A percentile compares a stretch with the other conserved stretches of the same genome.
Conservation (phyloP, 768 basidiomycete species). For the Pleurotus cornucopiae region DNA sequence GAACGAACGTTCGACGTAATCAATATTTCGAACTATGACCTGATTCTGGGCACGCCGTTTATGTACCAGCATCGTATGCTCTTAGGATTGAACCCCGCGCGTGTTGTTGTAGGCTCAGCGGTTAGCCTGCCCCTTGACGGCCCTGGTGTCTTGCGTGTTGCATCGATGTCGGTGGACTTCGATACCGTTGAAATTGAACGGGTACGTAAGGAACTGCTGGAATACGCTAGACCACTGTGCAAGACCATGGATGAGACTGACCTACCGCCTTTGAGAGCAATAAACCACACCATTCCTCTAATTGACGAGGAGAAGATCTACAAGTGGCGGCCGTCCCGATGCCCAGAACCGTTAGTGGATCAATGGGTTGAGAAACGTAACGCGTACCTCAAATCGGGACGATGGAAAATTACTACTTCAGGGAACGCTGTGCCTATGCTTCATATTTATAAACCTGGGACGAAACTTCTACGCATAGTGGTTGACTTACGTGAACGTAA, state of each 20-base stretch:
- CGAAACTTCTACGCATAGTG: too few relatives aligned
- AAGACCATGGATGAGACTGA: conserved; percentile 22
- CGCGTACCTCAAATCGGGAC: conserved; percentile 22
- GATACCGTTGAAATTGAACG: conserved; percentile 7
- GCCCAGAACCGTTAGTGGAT: conserved; percentile 29
- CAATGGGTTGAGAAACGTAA: conserved; percentile 27
- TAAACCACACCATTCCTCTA: conserved; percentile 39
- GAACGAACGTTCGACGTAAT: conserved; percentile 27
- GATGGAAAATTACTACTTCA: conserved; percentile 25
- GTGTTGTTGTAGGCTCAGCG: conserved; percentile 20
- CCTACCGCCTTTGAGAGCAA: conserved; percentile 30
- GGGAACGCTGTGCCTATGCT: conserved; percentile 30
- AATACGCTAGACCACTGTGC: conserved; percentile 22
- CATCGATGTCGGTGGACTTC: too few relatives aligned
- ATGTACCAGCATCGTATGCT: conserved; percentile 25
- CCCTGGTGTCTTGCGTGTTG: background rate
- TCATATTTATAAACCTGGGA: conserved; percentile 3
- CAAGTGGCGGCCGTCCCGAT: conserved; percentile 28
- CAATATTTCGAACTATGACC: conserved; percentile 35
- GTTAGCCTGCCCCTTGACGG: conserved; percentile 17
- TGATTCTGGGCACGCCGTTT: conserved; percentile 37
- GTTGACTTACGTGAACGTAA: too few relatives aligned
- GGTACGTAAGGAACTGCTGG: conserved; percentile 12
- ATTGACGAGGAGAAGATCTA: conserved; percentile 29
- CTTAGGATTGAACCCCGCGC: conserved; percentile 21